Base-by-base conservation (phyloP, 2,329 filamentous ascomycete genomes). In the Coniella lustricola region DNA sequence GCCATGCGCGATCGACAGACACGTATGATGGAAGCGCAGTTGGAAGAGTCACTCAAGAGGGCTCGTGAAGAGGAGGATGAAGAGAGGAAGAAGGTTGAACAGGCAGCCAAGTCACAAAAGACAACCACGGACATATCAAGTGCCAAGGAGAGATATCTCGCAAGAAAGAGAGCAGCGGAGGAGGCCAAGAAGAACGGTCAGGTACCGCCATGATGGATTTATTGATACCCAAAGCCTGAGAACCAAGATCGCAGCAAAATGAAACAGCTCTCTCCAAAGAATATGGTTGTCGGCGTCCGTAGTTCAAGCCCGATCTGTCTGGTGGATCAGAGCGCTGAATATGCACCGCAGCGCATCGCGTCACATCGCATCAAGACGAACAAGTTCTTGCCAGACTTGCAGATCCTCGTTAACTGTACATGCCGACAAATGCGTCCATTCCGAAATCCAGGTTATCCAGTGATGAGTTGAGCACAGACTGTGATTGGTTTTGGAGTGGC, bases 111-210 rank as follows among this genome's bases (percentile, higher is more conserved):
- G 76, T 86, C 82, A 57, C 76, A 80, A 59, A 93, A 93, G 76
- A 91, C 87, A 1, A 80, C 82, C 42, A 70, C 73, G 16, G 87
- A 91, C 44, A 85, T 91, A 53, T 84, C 78, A 59, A 85, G 84
- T 59, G 87, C 87, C 1, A 87, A 81, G 64, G 87, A 90, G 67
- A 74, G 87, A 56, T 93, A 90, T 64, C 70, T 93, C 47, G 84
- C 85, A 48, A 74, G 87, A 61, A 91, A 90, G 69, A 75, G 72
- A 59, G 85, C 86, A 50, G 84, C 82, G 1, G 86, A 85, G 52
- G 84, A 85, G 60, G 82, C 76, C 10, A 82, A 82, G 65, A 79
- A 73, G 61, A 74, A 70, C 51, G 70, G 66, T 8, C 54, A 55
- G 14, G 64, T 50, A 16, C 61, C 61, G 52, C 50, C 18, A 41